Evolutionary conservation across 257 asterid genomes (phyloP), one percentile per base, ranked within the genome.

Genomic region (Solanum tarijense): DNA sequence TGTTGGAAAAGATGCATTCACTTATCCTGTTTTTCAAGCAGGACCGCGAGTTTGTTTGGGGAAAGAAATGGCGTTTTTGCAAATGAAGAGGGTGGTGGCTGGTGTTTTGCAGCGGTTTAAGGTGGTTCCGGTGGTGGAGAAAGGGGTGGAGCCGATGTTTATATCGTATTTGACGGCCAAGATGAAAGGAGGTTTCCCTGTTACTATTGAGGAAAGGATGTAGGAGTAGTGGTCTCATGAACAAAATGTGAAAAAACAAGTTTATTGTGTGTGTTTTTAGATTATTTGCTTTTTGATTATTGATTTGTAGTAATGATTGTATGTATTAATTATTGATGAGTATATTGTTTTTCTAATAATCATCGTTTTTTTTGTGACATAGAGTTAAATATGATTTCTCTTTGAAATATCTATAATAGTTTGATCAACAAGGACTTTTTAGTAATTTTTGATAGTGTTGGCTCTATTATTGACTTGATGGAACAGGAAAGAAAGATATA

Each of bases 131-230:
- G 83, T 36, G 52, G 82, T 12, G 83, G 88, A 88, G 6, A 21
- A 85, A 29, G 92, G 88, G 48, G 69, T 6, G 16, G 48, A 79
- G 6, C 90, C 89, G 1, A 74, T n/a, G 20, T 86, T 35, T 36
- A 66, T 88, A 20, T 11, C 81, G 1, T 41, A 75, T 31, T 31
- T 88, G 23, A 71, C 90, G 25, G 69, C 89, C 2, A 90, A 87
- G 81, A 90, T 90, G 91, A 86, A 90, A 71, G 91, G 91, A 38
- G 91, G 91, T 58, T 90, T 88, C n/a, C 90, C 88, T 6, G 90
- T 86, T 27, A 86, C 86, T 60, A 62, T 88, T 12, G 87, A 85
- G 4, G 90, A 89, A 83, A 89, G 84, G 87, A 43, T 14, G 5
- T 14, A 14, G 9, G 7, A 76, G 41, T n/a, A 25, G 31, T 65